Evolutionary conservation across 192 early-diverging fungal species (phyloP), one percentile per base, ranked within the genome.

Genomic region (Podila clonocystis): DNA sequence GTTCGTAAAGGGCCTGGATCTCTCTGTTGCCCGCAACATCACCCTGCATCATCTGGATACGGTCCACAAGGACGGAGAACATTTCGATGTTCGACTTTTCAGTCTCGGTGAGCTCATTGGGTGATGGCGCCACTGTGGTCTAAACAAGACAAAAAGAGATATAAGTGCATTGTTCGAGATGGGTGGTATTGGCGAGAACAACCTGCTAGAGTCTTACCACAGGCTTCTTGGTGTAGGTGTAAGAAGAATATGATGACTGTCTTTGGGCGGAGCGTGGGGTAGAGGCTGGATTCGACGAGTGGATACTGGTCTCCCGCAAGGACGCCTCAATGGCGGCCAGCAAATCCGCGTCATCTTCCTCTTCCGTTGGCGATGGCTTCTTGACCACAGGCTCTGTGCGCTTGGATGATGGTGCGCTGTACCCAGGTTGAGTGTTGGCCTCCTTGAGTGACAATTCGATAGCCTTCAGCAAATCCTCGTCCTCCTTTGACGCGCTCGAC

Each of bases 371-470:
- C 0, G 58, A 9, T 45, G 34, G 34, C 50, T 77, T 58, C 13
- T 26, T 50, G 2, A 61, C 34, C 31, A 69, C 48, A 13, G 50
- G 13, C 34, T 67, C 45, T 20, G 45, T 41, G 1, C 49, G 62
- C 58, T 66, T 65, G 41, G 65, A 36, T 19, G 71, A 62, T 11
- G 85, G 78, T n/a, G 79, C 50, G 38, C 70, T 59, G 66, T 86
- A 87, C 17, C 87, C 86, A 68, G 85, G 92, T 65, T 65, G 87
- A 65, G 63, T 86, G 69, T 89, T 87, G 30, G 87, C 75, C 58
- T 96, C 95, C 65, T 95, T 91, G 26, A 99, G 82, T 0, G 97
- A 98, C 13, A 95, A 86, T 64, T 94, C 95, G 74, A 99, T 99
- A 1, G 98, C 98, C 28, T 89, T 92, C 78, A 92, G 94, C 55